A percentile compares a stretch with the other conserved stretches of the same genome.
These are phyloP conservation scores for Arctium minus DNA, from an alignment of 129 eudicot genomes.

Conservation along the genomic window DNA sequence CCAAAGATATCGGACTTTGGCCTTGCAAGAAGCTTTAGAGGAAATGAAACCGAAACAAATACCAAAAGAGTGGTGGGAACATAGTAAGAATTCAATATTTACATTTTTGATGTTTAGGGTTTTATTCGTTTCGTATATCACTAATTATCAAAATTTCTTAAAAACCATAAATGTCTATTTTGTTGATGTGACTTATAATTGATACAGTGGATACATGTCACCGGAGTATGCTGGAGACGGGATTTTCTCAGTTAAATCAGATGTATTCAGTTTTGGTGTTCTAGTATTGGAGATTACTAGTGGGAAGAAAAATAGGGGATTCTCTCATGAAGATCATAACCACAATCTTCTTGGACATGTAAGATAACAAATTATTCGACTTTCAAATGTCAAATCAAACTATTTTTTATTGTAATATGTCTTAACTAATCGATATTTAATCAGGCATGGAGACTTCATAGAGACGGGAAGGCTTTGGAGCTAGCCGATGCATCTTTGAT, in stretches of 20 bases:
- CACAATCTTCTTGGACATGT: slow-evolving; percentile 35
- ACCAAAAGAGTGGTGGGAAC: slow-evolving; percentile 44
- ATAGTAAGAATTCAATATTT: slow-evolving; percentile 19
- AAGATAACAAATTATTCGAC: background rate
- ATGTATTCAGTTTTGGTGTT: slow-evolving; percentile 29
- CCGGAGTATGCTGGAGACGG: slow-evolving; percentile 27
- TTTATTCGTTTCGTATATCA: background rate
- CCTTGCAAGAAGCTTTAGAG: slow-evolving; percentile 40
- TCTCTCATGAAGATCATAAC: slow-evolving; percentile 14
- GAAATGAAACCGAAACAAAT: slow-evolving; percentile 27
- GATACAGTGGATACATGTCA: slow-evolving; percentile 20
- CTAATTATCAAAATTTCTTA: background rate
- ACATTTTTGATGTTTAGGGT: background rate
- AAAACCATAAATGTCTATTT: background rate
- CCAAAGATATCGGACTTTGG: slow-evolving; percentile 57
- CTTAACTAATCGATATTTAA: background rate
- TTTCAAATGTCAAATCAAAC: background rate
- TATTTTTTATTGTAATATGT: background rate
- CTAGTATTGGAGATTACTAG: slow-evolving; percentile 17
- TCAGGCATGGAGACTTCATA: slow-evolving; percentile 38
- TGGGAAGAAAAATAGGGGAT: slow-evolving; percentile 29
- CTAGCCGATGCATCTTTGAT: slow-evolving; percentile 3
- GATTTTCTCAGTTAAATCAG: slow-evolving; percentile 19
- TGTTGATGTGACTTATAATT: background rate
- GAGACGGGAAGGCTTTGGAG: slow-evolving; percentile 22